A percentile compares a stretch with the other conserved stretches of the same genome.
Evolutionary conservation across 306 rosid species (phyloP).

Genomic region (Rosa chinensis): DNA sequence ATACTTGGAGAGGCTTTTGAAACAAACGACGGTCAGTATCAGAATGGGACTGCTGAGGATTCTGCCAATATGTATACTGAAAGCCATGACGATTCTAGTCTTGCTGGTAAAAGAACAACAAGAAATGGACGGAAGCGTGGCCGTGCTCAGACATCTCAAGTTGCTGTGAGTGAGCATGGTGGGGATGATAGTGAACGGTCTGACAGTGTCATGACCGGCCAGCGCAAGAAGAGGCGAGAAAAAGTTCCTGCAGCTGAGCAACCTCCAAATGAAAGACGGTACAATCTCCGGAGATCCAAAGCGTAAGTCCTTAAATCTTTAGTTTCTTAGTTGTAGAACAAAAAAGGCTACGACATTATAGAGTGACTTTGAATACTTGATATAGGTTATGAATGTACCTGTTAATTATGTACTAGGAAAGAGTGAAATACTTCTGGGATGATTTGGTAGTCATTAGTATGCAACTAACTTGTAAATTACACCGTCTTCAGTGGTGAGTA

Average conservation of each 20-base stretch:
- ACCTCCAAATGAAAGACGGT: constrained; percentile 58
- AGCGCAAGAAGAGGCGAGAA: constrained; percentile 61
- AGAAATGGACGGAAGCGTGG: constrained; percentile 59
- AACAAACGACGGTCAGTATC: constrained; percentile 48
- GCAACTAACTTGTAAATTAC: not conserved
- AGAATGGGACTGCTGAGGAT: constrained; percentile 71
- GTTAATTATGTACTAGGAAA: not conserved
- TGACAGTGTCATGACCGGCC: constrained; percentile 53
- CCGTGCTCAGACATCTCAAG: constrained; percentile 62
- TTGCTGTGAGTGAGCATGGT: constrained; percentile 49
- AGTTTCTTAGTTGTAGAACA: not conserved
- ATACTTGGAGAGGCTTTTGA: constrained; percentile 60
- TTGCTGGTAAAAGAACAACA: constrained; percentile 35
- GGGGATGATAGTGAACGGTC: constrained; percentile 65
- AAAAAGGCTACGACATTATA: not conserved
- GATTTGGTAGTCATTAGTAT: not conserved
- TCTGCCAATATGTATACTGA: constrained; percentile 54
- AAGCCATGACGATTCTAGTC: constrained; percentile 44
- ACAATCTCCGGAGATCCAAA: constrained; percentile 80
- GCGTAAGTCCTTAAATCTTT: constrained; percentile 34
- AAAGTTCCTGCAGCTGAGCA: constrained; percentile 50
- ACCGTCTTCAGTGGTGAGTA: no score
- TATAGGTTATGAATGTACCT: not conserved
- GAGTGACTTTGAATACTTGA: not conserved
- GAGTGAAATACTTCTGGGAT: not conserved